Evolutionary conservation across 495 filamentous ascomycete species (phyloP), one percentile per base, ranked within the genome.

Genomic region (Aspergillus nanangensis): DNA sequence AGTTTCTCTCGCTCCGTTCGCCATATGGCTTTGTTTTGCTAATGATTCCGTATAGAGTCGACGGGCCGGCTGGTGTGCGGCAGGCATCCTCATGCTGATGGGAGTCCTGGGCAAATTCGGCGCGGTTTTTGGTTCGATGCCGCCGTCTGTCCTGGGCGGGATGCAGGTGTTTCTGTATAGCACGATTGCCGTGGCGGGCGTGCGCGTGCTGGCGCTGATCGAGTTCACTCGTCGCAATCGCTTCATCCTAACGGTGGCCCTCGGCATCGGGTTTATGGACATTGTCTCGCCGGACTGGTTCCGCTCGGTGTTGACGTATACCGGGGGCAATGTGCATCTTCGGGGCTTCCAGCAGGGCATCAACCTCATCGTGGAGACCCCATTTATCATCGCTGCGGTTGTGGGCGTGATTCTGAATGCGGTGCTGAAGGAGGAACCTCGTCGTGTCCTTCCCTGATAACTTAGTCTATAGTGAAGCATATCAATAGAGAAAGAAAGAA

Each of bases 121-220:
- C 3, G 88, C 89, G 2, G 73, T 84, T 0, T 78, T 93, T 1
- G 86, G 88, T 8, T 72, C 87, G 18, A 93, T 93, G 57, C 89
- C 89, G 0, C 61, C 76, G n/a, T 56, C 89, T 0, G 87, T 92
- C 1, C 71, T 93, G 3, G 88, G 88, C 18, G 88, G 89, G 25
- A 91, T 93, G 86, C 91, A 89, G 9, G 90, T 88, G 0, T 93
- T 93, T 63, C 72, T 95, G 3, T 93, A 92, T 66, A 74, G 73
- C 57, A 74, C 86, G 8, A 89, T 95, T 19, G 81, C 84, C 9
- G 84, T 90, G 3, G 88, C 85, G 0, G 89, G 89, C 51, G 77
- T 93, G 44, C 77, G 83, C 38, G 91, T 95, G 47, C 82, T 90
- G 48, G 71, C 78, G 19, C 79, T 84, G 13, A 75, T 86, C 3